phyloP scores from a whole-genome alignment of 306 rosid genomes.

The Rosa lucieae region DNA sequence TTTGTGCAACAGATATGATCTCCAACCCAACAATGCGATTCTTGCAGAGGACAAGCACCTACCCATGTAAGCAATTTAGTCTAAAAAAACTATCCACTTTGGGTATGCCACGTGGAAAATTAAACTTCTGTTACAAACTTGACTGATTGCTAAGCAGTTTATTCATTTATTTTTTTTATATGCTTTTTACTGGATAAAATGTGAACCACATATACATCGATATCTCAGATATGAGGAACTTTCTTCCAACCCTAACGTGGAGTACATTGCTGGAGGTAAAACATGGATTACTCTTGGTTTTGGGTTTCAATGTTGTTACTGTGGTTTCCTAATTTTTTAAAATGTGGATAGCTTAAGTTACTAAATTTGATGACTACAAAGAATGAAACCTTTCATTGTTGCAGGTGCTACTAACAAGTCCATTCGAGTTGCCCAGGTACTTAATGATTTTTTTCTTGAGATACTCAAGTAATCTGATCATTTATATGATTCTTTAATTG shows the following conservation, averaged over 20 bases:
- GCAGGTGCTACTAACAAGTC: slow-evolving; percentile 93
- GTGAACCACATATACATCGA: not conserved
- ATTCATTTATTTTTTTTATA: not conserved
- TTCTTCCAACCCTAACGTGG: slow-evolving; percentile 55
- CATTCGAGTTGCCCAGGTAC: slow-evolving; percentile 87
- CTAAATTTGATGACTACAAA: not conserved
- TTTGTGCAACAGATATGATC: slow-evolving; percentile 49
- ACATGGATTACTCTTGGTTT: not conserved
- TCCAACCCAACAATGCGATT: slow-evolving; percentile 74
- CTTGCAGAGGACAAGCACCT: slow-evolving; percentile 91
- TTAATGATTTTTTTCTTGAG: not conserved
- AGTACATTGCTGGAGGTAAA: slow-evolving; percentile 93
- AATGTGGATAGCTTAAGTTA: not conserved
- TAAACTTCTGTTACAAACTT: not conserved
- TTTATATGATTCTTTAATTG: not conserved
- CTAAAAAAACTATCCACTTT: not conserved
- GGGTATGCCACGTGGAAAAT: not conserved
- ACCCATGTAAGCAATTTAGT: slow-evolving; percentile 49
- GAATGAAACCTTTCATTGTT: slow-evolving; percentile 6
- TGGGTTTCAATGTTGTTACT: not conserved
- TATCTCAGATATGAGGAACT: slow-evolving; percentile 71
- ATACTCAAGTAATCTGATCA: not conserved
- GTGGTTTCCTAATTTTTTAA: not conserved
- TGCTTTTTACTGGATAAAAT: not conserved
- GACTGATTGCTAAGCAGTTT: not conserved